Conservation (phyloP, 345 rosid genomes). For the Aethionema arabicum region DNA sequence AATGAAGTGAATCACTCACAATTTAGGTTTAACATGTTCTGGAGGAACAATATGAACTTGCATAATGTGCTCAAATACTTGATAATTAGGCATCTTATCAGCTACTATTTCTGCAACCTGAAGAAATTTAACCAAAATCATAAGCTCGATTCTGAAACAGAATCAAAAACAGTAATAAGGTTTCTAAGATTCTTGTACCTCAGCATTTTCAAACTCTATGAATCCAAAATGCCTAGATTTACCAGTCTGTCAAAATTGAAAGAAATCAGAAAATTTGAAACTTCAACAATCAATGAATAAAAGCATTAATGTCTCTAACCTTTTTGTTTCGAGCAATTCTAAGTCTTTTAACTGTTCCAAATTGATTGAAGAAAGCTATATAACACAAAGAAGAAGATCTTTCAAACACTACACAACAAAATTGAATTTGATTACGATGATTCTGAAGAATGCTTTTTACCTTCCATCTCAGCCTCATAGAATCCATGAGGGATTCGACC, state of each 20-base stretch:
- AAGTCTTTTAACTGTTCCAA: slow-evolving; percentile 77
- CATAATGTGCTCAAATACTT: slow-evolving; percentile 80
- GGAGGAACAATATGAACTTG: slow-evolving; percentile 70
- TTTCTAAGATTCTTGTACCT: slow-evolving; percentile 43
- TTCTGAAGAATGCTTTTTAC: slow-evolving; percentile 32
- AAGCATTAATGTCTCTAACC: slow-evolving; percentile 38
- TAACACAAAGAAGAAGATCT: not conserved
- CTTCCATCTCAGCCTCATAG: slow-evolving; percentile 86
- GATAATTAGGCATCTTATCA: slow-evolving; percentile 80
- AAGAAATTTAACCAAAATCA: slow-evolving; percentile 19
- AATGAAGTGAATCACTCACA: slow-evolving; percentile 45
- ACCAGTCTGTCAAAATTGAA: slow-evolving; percentile 67
- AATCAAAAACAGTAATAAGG: not conserved
- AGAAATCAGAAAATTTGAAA: not conserved
- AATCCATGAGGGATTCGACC: slow-evolving; percentile 95
- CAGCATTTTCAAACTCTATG: slow-evolving; percentile 74
- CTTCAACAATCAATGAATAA: not conserved
- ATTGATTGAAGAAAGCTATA: slow-evolving; percentile 75
- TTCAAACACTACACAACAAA: not conserved
- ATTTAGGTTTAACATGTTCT: slow-evolving; percentile 71
- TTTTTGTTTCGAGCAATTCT: slow-evolving; percentile 83
- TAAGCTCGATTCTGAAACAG: slow-evolving; percentile 7
- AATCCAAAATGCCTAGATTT: slow-evolving; percentile 93
- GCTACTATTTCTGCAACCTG: slow-evolving; percentile 96
- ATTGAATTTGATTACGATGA: not conserved